Base-by-base conservation (phyloP, 2,329 filamentous ascomycete genomes). In the Pleurostoma richardsiae region DNA sequence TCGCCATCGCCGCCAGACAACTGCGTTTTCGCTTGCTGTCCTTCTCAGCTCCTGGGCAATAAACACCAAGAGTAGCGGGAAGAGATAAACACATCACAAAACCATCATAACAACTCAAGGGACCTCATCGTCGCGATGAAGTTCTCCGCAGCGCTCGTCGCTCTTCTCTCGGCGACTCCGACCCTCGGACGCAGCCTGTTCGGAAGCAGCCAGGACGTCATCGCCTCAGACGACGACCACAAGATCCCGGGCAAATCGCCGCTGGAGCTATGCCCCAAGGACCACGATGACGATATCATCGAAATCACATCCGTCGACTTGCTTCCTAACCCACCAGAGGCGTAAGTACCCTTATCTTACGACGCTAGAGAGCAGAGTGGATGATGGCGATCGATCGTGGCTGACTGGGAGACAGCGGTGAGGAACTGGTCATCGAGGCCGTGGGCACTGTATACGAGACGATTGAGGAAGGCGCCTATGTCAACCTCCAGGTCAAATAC, bases 401-500 rank as follows among this genome's bases (percentile, higher is more conserved):
- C 47, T 51, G 43, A 47, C 43, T 41, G 33, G 28, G 39, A 10
- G 42, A 48, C 56, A 97, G 94, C 63, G 94, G 92, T 59, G 56
- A 82, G 58, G 80, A 79, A 26, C 83, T 99, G 45, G 74, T 77
- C 49, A 95, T 99, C 72, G 81, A 82, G 54, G 94, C 91, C 41
- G 76, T 71, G 30, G 94, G 92, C 48, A 80, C 72, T n/a, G 79
- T 97, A 53, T 78, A 77, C 56, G 70, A 95, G 60, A 69, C 76
- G 44, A 83, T 99, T 54, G 79, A 83, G 46, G 65, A 90, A 49
- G 92, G 90, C 49, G 89, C 92, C 50, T 89, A 88, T 58, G 86
- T 96, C 52, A 76, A 85, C 42, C 67, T 99, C 39, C 79, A 84
- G 55, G 92, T 99, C 70, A 96, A 96, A 72, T 96, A 95, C 67